These are phyloP conservation scores for Naganishia liquefaciens DNA, from an alignment of 1,284 basidiomycete species.

Conservation along the genomic window DNA sequence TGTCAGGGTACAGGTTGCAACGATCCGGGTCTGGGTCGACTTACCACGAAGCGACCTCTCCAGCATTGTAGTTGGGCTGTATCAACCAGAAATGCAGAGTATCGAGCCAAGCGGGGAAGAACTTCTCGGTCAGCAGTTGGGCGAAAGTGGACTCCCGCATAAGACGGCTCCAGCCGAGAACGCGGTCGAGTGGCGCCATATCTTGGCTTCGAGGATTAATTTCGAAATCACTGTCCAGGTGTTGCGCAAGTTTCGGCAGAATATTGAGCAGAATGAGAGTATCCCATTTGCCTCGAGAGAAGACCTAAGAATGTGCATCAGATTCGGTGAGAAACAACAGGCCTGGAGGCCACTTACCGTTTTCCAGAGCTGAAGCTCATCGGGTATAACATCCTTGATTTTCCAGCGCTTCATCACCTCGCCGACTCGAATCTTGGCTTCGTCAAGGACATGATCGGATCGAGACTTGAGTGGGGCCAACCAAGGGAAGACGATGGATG, in stretches of 20 bases:
- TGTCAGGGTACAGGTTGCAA: background rate
- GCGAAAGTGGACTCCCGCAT: constrained; percentile 74
- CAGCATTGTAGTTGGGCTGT: constrained; percentile 76
- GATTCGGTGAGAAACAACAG: constrained; percentile 5
- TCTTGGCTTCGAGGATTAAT: constrained; percentile 87
- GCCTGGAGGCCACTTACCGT: constrained; percentile 61
- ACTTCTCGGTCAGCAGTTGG: constrained; percentile 80
- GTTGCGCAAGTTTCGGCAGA: constrained; percentile 80
- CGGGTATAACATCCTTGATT: constrained; percentile 70
- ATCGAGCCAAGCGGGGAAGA: constrained; percentile 95
- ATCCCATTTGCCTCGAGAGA: constrained; percentile 82
- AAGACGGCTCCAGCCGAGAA: constrained; percentile 73
- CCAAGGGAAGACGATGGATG: constrained; percentile 92
- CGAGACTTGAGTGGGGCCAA: constrained; percentile 79
- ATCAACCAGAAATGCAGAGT: constrained; percentile 88
- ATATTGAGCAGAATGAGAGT: constrained; percentile 83
- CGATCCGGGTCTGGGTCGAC: constrained; percentile 35
- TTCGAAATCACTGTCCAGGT: constrained; percentile 76
- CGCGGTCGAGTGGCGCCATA: constrained; percentile 71
- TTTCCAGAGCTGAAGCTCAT: constrained; percentile 74
- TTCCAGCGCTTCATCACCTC: constrained; percentile 75
- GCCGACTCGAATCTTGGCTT: constrained; percentile 81
- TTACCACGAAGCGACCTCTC: constrained; percentile 91
- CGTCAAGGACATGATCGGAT: constrained; percentile 75
- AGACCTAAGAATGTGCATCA: constrained; percentile 59